phyloP scores from a whole-genome alignment of 2,329 filamentous ascomycete genomes.

The Tetracladium maxilliforme region DNA sequence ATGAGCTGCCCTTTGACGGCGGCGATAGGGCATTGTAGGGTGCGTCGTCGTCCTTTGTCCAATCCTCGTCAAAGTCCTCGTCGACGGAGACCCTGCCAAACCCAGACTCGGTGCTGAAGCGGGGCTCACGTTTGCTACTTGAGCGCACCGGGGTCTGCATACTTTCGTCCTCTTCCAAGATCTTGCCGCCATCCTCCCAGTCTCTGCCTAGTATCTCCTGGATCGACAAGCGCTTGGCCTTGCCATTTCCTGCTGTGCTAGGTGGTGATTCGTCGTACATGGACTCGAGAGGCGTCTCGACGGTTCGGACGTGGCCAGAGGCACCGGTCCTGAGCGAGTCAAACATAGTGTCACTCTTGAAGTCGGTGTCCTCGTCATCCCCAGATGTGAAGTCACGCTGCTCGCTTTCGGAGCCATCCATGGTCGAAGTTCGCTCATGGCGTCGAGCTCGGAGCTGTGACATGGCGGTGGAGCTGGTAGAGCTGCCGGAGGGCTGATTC shows the following conservation, averaged over 20 bases:
- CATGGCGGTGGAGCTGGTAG: slow-evolving; percentile 25
- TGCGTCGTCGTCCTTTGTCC: slow-evolving; percentile 40
- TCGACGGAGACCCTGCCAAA: slow-evolving; percentile 39
- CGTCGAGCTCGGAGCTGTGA: slow-evolving; percentile 17
- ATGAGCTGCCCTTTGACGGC: slow-evolving; percentile 29
- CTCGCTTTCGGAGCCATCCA: slow-evolving; percentile 58
- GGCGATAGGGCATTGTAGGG: slow-evolving; percentile 42
- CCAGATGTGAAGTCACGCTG: slow-evolving; percentile 47
- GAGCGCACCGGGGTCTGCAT: slow-evolving; percentile 35
- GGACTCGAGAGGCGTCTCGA: slow-evolving; percentile 60
- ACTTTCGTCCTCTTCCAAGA: slow-evolving; percentile 48
- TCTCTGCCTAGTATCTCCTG: slow-evolving; percentile 35
- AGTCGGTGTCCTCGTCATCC: slow-evolving; percentile 67
- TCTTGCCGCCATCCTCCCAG: slow-evolving; percentile 38
- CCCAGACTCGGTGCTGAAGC: slow-evolving; percentile 20
- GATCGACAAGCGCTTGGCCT: too few relatives aligned
- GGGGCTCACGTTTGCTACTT: slow-evolving; percentile 7
- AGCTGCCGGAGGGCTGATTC: slow-evolving; percentile 26
- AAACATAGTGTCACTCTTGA: slow-evolving; percentile 62
- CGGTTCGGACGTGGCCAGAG: slow-evolving; percentile 49
- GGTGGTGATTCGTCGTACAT: slow-evolving; percentile 71
- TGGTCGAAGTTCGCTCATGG: slow-evolving; percentile 40
- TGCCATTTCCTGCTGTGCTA: slow-evolving; percentile 33
- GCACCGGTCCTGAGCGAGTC: slow-evolving; percentile 62
- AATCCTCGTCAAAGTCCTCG: slow-evolving; percentile 49